Base-by-base conservation (phyloP, 2,329 filamentous ascomycete genomes). In the Penicillium polonicum region DNA sequence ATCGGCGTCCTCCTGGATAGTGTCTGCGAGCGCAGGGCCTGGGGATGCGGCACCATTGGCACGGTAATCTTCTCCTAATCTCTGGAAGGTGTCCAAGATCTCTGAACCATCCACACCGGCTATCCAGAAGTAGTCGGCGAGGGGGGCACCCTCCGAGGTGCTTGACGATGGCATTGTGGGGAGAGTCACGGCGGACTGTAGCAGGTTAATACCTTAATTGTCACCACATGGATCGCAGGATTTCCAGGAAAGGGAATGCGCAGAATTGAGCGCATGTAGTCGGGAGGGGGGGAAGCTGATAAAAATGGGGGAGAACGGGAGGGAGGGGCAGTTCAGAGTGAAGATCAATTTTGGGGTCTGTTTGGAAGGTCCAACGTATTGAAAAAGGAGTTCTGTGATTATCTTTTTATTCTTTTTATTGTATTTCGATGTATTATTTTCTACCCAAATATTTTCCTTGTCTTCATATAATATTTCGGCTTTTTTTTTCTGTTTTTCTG, bases 71-170 rank as follows among this genome's bases (percentile, higher is more conserved):
- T 78, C 75, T 23, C 76, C 74, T 38, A 77, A 64, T 60, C 69
- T 73, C 54, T 68, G 68, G 58, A 75, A 79, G 13, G 76, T 77
- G 23, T 80, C 77, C 35, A 77, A 61, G 46, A 80, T 70, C 66
- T 80, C 78, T 13, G 77, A 68, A 39, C 78, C 76, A 67, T 81
- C 79, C 36, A 81, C 73, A 55, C 79, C 79, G 52, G 77, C 74
- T 51, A 88, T 87, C 80, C 86, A 88, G 73, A 88, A 88, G 73
- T 85, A 86, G 72, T 88, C 85, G 67, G 85, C 85, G 54, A 88
- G 81, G 55, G 85, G 85, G 54, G 78, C 78, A 59, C 79, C 78
- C 46, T 78, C 76, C 55, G 72, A 66, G 58, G 81, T 77, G 53
- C 74, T 65, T 43, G 72, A 45, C 23, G 64, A 60, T 42, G 65